Base-by-base conservation (phyloP, 2,329 filamentous ascomycete genomes). In the Cadophora sp. region DNA sequence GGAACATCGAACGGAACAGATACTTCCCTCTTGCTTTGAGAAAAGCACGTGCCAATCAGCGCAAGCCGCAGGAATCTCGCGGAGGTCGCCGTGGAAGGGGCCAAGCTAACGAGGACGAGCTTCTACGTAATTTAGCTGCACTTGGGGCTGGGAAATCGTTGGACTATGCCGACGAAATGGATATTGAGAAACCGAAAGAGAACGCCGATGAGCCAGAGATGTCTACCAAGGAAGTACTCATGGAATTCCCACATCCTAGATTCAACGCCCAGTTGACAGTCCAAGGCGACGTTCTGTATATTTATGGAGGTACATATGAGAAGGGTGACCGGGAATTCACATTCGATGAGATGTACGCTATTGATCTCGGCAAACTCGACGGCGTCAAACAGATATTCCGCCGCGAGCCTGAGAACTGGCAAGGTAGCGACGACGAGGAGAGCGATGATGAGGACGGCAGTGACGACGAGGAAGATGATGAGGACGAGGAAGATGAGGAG, bases 241-340 rank as follows among this genome's bases (percentile, higher is more conserved):
- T 92, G 82, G 94, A 97, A 77, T 89, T 96, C 77, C 96, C 96
- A 3, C 94, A 97, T 74, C 86, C 89, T 20, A 86, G 96, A 61
- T 99, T 99, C 82, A 98, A 98, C 73, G 90, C 94, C 0, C 92
- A 96, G 72, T 81, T 98, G 47, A 89, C 95, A 0, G 93, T 98
- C 0, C 94, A 98, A 79, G 93, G 94, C 71, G 96, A 99, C 77
- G 89, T 92, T 9, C 84, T 98, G 0, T 99, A 95, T 80, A 93
- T 98, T 63, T 98, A 96, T 75, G 94, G 96, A 36, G 96, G 96
- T 20, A 99, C 95, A 0, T 97, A 91, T 74, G 96, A 99, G 77
- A 96, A 97, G 77, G 95, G 93, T 20, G 96, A 99, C 75, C 87
- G 93, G 24, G 96, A 99, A 79, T 97, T 92, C 75, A 98, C 94